A percentile compares a stretch with the other conserved stretches of the same genome.
These are phyloP conservation scores for Kurtzmaniella fragi DNA, from an alignment of 805 yeast species.

Conservation along the genomic window DNA sequence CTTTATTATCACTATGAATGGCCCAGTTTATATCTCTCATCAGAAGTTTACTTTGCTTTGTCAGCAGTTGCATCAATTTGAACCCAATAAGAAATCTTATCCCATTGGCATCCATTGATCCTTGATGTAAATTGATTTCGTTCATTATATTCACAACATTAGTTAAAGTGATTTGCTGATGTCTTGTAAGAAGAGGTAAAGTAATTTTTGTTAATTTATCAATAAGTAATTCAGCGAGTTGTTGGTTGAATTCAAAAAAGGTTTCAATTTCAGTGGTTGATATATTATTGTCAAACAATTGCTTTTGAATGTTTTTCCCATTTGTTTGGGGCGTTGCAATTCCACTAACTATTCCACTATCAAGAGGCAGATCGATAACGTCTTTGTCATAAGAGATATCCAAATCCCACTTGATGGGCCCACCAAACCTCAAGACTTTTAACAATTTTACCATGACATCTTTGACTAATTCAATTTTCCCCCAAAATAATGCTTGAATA, in stretches of 20 bases:
- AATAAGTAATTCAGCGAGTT: constrained; percentile 43
- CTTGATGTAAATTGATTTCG: constrained; percentile 43
- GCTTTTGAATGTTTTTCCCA: no score
- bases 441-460: constrained; percentile 53
- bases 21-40: constrained; percentile 91
- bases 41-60: constrained; percentile 49
- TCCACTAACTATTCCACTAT: constrained; percentile 13
- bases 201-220: constrained; percentile 61
- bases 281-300: no score
- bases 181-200: constrained; percentile 80
- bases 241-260: constrained; percentile 32
- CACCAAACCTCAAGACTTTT: constrained; percentile 40
- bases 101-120: constrained; percentile 59
- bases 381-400: constrained; percentile 9
- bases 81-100: constrained; percentile 66
- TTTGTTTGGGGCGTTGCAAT: constrained; percentile 5
- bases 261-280: constrained; percentile 10
- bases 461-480: constrained; percentile 51
- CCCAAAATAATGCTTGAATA: constrained; percentile 67
- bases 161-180: constrained; percentile 81
- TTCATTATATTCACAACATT: constrained; percentile 63
- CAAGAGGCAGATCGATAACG: no score
- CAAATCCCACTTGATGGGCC: constrained; percentile 28
- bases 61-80: constrained; percentile 51
- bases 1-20: constrained; percentile 73